Base-by-base conservation (phyloP, 1,284 basidiomycete species). In the Ceratobasidium sp. region DNA sequence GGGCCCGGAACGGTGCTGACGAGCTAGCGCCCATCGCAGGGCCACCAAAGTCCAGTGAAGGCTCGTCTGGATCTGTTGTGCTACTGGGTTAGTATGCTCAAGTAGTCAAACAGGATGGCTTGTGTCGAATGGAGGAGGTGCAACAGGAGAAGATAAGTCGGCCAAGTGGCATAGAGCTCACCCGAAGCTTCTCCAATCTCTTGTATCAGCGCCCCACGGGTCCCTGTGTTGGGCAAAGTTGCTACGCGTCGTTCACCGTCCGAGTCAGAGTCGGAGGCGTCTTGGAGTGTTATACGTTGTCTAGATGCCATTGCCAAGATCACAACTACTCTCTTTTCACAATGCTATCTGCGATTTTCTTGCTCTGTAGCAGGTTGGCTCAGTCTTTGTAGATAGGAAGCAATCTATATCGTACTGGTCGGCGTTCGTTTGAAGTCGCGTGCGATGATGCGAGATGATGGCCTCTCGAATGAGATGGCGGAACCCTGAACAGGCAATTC, bases 161-260 rank as follows among this genome's bases (percentile, higher is more conserved):
- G 57, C 46, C 64, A 52, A 72, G 62, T 36, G 50, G 43, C 71
- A 39, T 14, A n/a, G 52, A 39, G 23, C 46, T 52, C 32, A 59
- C 69, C 62, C 23, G 62, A 67, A 46, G 80, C 75, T 34, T 73
- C 67, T 21, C 74, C 76, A 62, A 94, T 87, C 82, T 93, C 89
- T 78, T 94, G 86, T 72, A 96, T 82, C 41, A 96, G 84, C 1
- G 93, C 88, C 1, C 93, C 93, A 57, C 83, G 85, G 0, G 85
- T 75, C 64, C 91, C 90, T 16, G 87, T 86, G 76, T 89, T 86
- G 10, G 89, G 88, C 0, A 95, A 82, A 0, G 87, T 82, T 84
- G 85, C 32, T 82, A 82, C 1, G 77, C 77, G 62, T 26, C 50
- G 30, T 41, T 55, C 74, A 50, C 72, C 21, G 48, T 78, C 71